Conservation (phyloP, 345 rosid species). For the Lepidium didymum region DNA sequence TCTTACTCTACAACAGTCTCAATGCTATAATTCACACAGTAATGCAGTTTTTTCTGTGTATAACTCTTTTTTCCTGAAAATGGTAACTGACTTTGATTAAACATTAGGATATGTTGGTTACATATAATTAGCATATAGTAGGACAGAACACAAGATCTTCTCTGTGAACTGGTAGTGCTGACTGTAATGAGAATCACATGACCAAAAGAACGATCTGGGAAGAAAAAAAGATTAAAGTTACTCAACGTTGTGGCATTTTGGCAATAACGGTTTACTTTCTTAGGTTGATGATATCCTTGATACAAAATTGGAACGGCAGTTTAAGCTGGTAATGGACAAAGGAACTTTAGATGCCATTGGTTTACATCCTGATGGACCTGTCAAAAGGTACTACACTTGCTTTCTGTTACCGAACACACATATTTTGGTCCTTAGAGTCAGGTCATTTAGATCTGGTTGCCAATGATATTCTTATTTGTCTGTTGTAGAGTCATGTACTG, state of each 20-base stretch:
- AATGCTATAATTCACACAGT: neutral
- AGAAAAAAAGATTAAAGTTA: neutral
- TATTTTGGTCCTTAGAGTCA: neutral
- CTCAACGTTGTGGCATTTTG: neutral
- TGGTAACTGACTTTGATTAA: neutral
- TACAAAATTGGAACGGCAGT: constrained; percentile 62
- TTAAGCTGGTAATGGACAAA: constrained; percentile 88
- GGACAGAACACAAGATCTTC: neutral
- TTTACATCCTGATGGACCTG: constrained; percentile 88
- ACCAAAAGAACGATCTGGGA: neutral
- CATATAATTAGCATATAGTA: neutral
- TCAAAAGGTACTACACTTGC: constrained; percentile 56
- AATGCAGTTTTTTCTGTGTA: neutral
- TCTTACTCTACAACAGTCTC: neutral
- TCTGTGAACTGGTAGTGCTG: neutral
- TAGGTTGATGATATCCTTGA: constrained; percentile 93
- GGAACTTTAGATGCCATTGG: constrained; percentile 98
- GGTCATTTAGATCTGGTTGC: neutral
- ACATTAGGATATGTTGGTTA: neutral
- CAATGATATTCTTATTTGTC: neutral
- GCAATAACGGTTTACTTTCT: neutral
- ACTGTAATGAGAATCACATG: neutral
- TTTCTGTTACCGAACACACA: neutral
- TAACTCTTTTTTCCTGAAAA: neutral
- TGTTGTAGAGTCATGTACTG: constrained; percentile 76